A percentile compares a stretch with the other conserved stretches of the same genome.
These are phyloP conservation scores for Brasenia schreberi DNA, from an alignment of 164 flowering plant genomes.

Conservation along the genomic window DNA sequence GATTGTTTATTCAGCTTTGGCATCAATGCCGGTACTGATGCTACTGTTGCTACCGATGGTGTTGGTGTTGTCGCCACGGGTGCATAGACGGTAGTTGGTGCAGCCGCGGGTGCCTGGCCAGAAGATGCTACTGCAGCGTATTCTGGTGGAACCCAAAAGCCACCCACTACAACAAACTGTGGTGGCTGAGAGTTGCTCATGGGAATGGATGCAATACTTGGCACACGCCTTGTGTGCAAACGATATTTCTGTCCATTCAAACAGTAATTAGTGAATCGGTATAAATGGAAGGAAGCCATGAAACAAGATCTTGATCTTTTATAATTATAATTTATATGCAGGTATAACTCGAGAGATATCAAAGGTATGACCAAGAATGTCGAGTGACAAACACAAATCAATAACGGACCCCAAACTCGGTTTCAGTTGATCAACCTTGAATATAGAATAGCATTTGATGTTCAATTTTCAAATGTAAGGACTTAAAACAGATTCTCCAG, in stretches of 20 bases:
- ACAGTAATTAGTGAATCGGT: constrained; percentile 4
- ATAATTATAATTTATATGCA: not conserved
- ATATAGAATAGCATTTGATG: not conserved
- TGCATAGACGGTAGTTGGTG: constrained; percentile 26
- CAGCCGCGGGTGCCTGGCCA: constrained; percentile 12
- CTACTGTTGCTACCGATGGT: not conserved
- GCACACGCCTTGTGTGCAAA: constrained; percentile 16
- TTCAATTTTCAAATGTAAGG: not conserved
- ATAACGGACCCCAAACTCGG: too few relatives aligned
- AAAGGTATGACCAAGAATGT: too few relatives aligned
- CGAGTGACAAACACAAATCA: too few relatives aligned
- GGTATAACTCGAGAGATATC: too few relatives aligned
- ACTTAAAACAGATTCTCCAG: not conserved
- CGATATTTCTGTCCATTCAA: not conserved
- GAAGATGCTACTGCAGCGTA: constrained; percentile 19
- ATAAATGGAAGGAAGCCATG: not conserved
- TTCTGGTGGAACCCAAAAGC: constrained; percentile 60
- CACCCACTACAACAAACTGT: constrained; percentile 66
- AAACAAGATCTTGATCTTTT: constrained; percentile 53
- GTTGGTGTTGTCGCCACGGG: constrained; percentile 23
- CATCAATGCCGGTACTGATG: not conserved
- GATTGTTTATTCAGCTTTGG: constrained; percentile 8
- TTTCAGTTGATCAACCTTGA: not conserved
- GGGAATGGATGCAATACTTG: not conserved
- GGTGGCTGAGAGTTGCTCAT: constrained; percentile 17